Evolutionary conservation across 345 rosid genomes (phyloP), one percentile per base, ranked within the genome.

Genomic region (Camelina sativa): DNA sequence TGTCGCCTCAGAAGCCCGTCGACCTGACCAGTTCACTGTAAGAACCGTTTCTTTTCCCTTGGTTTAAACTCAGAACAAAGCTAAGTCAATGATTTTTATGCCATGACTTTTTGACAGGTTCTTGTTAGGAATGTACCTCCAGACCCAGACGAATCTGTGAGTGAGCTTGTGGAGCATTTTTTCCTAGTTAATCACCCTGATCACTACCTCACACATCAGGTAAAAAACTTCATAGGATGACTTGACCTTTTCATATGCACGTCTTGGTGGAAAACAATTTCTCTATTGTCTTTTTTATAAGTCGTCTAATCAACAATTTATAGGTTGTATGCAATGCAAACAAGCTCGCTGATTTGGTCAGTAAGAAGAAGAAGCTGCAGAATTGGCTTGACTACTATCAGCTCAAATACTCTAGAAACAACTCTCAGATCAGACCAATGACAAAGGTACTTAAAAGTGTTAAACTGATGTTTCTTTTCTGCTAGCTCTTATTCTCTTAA

Each of bases 11-110:
- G 99, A 88, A 80, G 76, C 67, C 46, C 96, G 96, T n/a, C 87
- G 96, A 19, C 90, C 97, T 1, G 97, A 95, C 76, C 97, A 95
- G 72, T 95, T 86, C 81, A 84, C 97, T 25, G 98, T 94, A 85
- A 70, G 85, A 70, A 25, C 2, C 46, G 16, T 73, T 71, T 22
- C 58, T 34, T 43, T 40, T 19, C 17, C 17, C 7, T 40, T 40
- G 5, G 11, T 6, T 19, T 41, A 62, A 22, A 56, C 30, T 15
- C 8, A 43, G 43, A 57, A 57, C 11, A 23, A 20, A 56, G 41
- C 56, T 47, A 16, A n/a, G 3, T 40, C 23, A 4, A 12, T 35
- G 41, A 13, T 47, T 57, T 59, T n/a, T n/a, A 34, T 57, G 38
- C 34, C 3, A 38, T 41, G 68, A 40, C 16, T 11, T 46, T 75